Evolutionary conservation across 495 filamentous ascomycete genomes (phyloP).

Genomic region (Penicillium alfredii): DNA sequence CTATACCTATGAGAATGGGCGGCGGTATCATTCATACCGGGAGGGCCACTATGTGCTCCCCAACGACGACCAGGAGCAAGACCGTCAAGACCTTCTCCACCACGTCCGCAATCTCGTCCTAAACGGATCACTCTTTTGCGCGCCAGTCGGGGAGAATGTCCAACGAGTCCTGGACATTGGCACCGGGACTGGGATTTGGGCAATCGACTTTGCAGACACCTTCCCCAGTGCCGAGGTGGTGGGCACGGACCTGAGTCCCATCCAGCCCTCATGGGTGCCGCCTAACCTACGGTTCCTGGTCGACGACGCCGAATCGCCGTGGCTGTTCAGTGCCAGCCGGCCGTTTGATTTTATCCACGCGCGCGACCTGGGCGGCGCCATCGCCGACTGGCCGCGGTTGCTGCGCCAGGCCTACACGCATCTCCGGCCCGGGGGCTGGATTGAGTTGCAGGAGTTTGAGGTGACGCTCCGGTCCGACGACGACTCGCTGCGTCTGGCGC

Average conservation of each 20-base stretch:
- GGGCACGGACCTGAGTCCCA: conserved; percentile 28
- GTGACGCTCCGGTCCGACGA: conserved; percentile 37
- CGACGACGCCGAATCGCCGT: conserved; percentile 46
- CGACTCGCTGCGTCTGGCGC: conserved; percentile 27
- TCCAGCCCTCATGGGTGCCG: conserved; percentile 35
- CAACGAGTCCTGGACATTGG: conserved; percentile 63
- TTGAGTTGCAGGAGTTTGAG: conserved; percentile 51
- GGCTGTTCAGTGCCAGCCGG: conserved; percentile 38
- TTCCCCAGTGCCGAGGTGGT: conserved; percentile 49
- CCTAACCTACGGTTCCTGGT: conserved; percentile 44
- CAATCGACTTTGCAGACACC: conserved; percentile 52
- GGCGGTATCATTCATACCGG: conserved; percentile 61
- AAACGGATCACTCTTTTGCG: conserved; percentile 51
- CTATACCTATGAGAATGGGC: conserved; percentile 50
- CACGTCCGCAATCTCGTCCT: conserved; percentile 47
- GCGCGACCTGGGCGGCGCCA: conserved; percentile 42
- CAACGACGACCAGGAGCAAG: conserved; percentile 36
- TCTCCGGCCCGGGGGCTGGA: conserved; percentile 48
- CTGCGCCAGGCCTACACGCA: conserved; percentile 33
- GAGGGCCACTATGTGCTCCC: conserved; percentile 57
- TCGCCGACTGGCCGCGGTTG: conserved; percentile 41
- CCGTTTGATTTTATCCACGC: conserved; percentile 45
- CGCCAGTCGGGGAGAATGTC: conserved; percentile 50
- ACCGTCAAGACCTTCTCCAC: conserved; percentile 44
- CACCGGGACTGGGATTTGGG: conserved; percentile 62